phyloP scores from a whole-genome alignment of 2,329 filamentous ascomycete species.

The Epichloe sylvatica region DNA sequence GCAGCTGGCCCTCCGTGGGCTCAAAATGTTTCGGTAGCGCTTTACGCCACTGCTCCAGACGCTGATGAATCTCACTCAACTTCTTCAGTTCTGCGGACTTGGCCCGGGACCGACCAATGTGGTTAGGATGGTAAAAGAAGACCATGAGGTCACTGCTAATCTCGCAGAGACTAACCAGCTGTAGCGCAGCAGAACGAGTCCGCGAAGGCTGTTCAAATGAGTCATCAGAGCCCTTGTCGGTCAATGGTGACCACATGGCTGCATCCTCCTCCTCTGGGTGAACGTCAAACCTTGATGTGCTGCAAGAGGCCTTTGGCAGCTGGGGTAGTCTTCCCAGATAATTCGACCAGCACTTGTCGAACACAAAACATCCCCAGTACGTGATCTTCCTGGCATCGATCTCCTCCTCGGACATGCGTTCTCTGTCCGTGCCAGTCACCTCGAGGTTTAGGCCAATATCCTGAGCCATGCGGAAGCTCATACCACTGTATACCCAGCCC shows the following conservation, averaged over 20 bases:
- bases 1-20: slow-evolving; percentile 75
- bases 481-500: slow-evolving; percentile 96
- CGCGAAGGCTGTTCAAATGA: slow-evolving; percentile 65
- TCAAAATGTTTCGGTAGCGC: slow-evolving; percentile 76
- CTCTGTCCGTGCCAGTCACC: slow-evolving; percentile 48
- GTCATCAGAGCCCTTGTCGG: slow-evolving; percentile 64
- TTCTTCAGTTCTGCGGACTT: slow-evolving; percentile 83
- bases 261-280: slow-evolving; percentile 85
- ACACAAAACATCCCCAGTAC: slow-evolving; percentile 96
- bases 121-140: slow-evolving; percentile 71
- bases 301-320: slow-evolving; percentile 64
- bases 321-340: slow-evolving; percentile 87
- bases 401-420: slow-evolving; percentile 60
- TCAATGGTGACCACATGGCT: slow-evolving; percentile 76
- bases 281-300: slow-evolving; percentile 77
- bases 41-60: slow-evolving; percentile 79
- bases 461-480: slow-evolving; percentile 95
- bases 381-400: slow-evolving; percentile 82
- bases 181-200: slow-evolving; percentile 67
- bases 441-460: slow-evolving; percentile 88
- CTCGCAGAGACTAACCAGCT: slow-evolving; percentile 73
- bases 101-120: slow-evolving; percentile 48
- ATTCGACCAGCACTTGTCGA: slow-evolving; percentile 98
- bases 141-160: slow-evolving; percentile 84
- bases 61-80: slow-evolving; percentile 77